A percentile compares a stretch with the other conserved stretches of the same genome.
Conservation (phyloP, 768 basidiomycete species). For the Paxillus involutus region DNA sequence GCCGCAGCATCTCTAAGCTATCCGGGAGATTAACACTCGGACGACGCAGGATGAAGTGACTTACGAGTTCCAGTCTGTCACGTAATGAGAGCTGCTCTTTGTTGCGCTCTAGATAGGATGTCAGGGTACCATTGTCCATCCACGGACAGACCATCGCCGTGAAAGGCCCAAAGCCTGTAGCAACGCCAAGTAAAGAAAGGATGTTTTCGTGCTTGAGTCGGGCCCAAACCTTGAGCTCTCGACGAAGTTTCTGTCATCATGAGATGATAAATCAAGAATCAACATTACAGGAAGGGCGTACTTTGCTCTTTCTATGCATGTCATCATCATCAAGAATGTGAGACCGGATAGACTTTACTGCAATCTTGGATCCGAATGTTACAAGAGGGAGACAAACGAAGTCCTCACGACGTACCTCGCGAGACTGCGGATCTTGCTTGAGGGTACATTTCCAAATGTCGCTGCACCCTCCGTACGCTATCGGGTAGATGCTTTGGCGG, state of each 20-base stretch:
- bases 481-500: constrained; percentile 16
- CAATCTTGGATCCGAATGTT: neutral
- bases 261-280: neutral
- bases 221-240: constrained; percentile 27
- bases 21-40: too few species aligned
- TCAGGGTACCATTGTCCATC: constrained; percentile 22
- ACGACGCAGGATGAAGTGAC: neutral
- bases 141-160: constrained; percentile 30
- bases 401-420: constrained; percentile 16
- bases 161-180: constrained; percentile 27
- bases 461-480: constrained; percentile 23
- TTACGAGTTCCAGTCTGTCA: constrained; percentile 17
- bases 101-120: constrained; percentile 15
- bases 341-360: constrained; percentile 5
- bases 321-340: constrained; percentile 5
- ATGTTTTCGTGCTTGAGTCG: constrained; percentile 23
- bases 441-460: constrained; percentile 26
- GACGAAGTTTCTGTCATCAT: constrained; percentile 14
- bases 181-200: constrained; percentile 19
- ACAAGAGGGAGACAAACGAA: neutral
- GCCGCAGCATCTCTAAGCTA: constrained; percentile 12
- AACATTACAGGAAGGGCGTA: neutral
- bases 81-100: constrained; percentile 2
- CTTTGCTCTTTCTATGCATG: constrained; percentile 7
- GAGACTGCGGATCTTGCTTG: constrained; percentile 12